Evolutionary conservation across 2,329 filamentous ascomycete genomes (phyloP), one percentile per base, ranked within the genome.

Genomic region (Chalaropsis thielavioides): DNA sequence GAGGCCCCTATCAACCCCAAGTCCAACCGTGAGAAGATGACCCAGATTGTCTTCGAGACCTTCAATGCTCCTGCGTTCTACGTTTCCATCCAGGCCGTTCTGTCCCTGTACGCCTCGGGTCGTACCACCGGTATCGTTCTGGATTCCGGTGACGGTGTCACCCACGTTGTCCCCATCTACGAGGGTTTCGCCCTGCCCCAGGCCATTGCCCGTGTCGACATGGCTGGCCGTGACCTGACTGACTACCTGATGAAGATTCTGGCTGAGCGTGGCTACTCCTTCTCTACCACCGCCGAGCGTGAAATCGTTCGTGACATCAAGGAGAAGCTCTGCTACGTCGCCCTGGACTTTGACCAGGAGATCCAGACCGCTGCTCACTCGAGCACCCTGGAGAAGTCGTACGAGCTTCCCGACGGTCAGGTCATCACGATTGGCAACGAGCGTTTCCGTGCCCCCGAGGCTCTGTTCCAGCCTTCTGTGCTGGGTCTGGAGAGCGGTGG

Each of bases 21-120:
- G 87, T 95, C 90, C 83, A 99, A 99, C 86, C 90, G 94, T 87
- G 94, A 99, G 86, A 99, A 99, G 91, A 99, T 99, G 94, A 97
- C 94, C 73, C 94, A 99, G 84, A 99, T 99, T 72, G 92, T 99
- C 79, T 99, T 99, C 84, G 94, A 99, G 87, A 99, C 94, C 74
- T 99, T 99, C 88, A 97, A 99, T 84, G 92, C 94, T 74, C 94
- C 94, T 73, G 94, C 94, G 73, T 97, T 99, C 87, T 99, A 99
- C 86, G 94, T 99, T 83, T 97, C 94, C 76, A 99, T 99, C 80
- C 92, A 97, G 86, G 94, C 94, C 77, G 94, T 99, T 71, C 86
- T 99, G 74, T 99, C 94, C 70, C 89, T 99, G 78, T 99, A 99
- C 83, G 94, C 94, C 74, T 99, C 94, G 75, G 94, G 94, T 88